phyloP scores from a whole-genome alignment of 192 early-diverging fungal genomes.

The Mortierella alpina region DNA sequence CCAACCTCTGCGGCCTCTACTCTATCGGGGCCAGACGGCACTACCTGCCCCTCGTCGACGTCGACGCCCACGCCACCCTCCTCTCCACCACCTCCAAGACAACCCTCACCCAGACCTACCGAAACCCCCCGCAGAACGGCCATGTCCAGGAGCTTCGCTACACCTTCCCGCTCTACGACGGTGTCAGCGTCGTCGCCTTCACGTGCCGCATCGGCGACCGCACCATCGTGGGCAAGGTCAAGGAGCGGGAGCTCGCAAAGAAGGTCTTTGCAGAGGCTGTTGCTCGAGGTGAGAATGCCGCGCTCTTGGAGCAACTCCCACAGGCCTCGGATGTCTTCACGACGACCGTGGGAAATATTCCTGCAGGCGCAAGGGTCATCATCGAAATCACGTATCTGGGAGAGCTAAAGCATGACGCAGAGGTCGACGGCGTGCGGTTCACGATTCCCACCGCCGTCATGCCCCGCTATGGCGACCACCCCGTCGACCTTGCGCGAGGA shows the following conservation, averaged over 20 bases:
- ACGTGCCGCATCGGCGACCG: constrained; percentile 21
- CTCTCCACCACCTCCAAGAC: constrained; percentile 12
- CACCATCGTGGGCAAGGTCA: constrained; percentile 27
- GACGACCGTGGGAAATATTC: constrained; percentile 61
- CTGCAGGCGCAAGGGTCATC: constrained; percentile 35
- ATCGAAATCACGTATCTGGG: constrained; percentile 60
- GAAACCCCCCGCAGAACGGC: constrained; percentile 13
- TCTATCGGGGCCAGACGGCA: neutral
- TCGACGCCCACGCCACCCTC: constrained; percentile 22
- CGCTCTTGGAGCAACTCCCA: constrained; percentile 16
- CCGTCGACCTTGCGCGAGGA: constrained; percentile 3
- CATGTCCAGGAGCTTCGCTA: constrained; percentile 19
- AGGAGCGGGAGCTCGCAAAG: constrained; percentile 25
- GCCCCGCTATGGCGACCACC: constrained; percentile 50
- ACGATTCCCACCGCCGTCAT: constrained; percentile 55
- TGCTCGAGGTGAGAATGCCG: constrained; percentile 12
- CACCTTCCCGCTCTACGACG: constrained; percentile 34
- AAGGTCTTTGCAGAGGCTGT: constrained; percentile 18
- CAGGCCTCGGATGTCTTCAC: constrained; percentile 58
- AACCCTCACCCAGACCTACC: constrained; percentile 19
- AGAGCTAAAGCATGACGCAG: constrained; percentile 61
- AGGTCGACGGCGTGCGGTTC: constrained; percentile 58
- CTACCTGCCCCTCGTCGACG: constrained; percentile 23
- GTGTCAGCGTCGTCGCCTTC: constrained; percentile 32
- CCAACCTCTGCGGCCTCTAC: constrained; percentile 6